Base-by-base conservation (phyloP, 331 rosid genomes). In the Malus hybrid region DNA sequence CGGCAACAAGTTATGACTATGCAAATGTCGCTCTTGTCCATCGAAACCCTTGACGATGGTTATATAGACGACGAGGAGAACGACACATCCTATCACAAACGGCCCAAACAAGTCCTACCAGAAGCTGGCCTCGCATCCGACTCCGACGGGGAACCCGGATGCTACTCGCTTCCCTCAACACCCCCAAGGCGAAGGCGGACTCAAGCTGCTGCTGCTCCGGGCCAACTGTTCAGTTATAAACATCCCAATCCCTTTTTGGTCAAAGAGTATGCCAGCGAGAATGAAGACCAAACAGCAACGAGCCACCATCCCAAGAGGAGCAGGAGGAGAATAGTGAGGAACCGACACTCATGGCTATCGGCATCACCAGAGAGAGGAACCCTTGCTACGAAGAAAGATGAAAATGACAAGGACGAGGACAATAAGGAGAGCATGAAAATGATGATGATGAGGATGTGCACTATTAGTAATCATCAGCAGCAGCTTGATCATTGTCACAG, bases 251-350 rank as follows among this genome's bases (percentile, higher is more conserved):
- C 69, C 67, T 3, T 10, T 66, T 65, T 72, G 77, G 80, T n/a
- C 22, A 88, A 90, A 80, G 90, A 87, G 8, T 90, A 81, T 44
- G 90, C 81, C 0, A 90, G 98, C 71, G 96, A 93, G 22, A 86
- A 82, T 79, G 96, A 84, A 48, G 87, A 59, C 34, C 72, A 54
- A 13, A 81, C 54, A 71, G 36, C 39, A 5, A 27, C 52, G 64
- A 67, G 76, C 31, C 55, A 18, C n/a, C 67, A 73, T 29, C 3
- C 69, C 54, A 12, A 3, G 52, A 76, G 80, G 28, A 85, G 88
- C 68, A 69, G 77, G 64, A 63, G 24, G 54, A 78, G 29, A 18
- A 10, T 29, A 33, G 20, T 14, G 78, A 75, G 22, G 77, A 79
- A 14, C 54, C 57, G 76, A 34, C 59, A 63, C 22, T 71, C 76